Evolutionary conservation across 2,329 filamentous ascomycete species (phyloP).

Genomic region (Penicillium aurantiogriseum): DNA sequence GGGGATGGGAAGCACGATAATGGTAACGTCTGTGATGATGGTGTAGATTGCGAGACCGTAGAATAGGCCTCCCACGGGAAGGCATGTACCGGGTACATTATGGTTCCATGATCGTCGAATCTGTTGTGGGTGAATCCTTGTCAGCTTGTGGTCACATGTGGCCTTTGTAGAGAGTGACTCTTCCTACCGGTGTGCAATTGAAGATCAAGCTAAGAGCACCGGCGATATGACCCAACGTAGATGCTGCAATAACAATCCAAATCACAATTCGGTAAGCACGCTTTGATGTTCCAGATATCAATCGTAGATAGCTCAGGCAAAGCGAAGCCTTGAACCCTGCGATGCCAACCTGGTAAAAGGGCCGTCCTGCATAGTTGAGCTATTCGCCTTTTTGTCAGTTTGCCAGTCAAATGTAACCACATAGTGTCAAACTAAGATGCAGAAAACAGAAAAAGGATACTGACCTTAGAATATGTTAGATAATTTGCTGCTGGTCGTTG

Average conservation of each 20-base stretch:
- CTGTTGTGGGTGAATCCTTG: conserved; percentile 1
- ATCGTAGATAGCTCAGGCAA: conserved; percentile 53
- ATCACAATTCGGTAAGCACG: conserved; percentile 47
- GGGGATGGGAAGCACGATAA: conserved; percentile 53
- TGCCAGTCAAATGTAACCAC: no score
- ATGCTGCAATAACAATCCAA: conserved; percentile 45
- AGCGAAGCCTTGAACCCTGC: conserved; percentile 58
- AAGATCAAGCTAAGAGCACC: conserved; percentile 53
- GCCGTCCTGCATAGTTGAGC: conserved; percentile 55
- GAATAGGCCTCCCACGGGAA: conserved; percentile 50
- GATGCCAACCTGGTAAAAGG: conserved; percentile 56
- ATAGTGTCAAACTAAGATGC: neutral
- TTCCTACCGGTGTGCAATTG: conserved; percentile 49
- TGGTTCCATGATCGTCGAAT: conserved; percentile 49
- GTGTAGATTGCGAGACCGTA: conserved; percentile 54
- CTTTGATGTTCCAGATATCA: conserved; percentile 52
- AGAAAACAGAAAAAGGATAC: neutral
- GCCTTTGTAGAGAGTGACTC: neutral
- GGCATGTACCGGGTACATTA: conserved; percentile 42
- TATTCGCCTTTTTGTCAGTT: conserved; percentile 14
- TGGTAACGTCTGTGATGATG: conserved; percentile 52
- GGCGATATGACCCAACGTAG: conserved; percentile 50
- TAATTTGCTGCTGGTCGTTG: conserved; percentile 48
- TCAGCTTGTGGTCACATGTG: neutral
- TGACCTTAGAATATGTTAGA: conserved; percentile 44